Evolutionary conservation across 768 basidiomycete species (phyloP).

Genomic region (Trichaptum fuscoviolaceum): DNA sequence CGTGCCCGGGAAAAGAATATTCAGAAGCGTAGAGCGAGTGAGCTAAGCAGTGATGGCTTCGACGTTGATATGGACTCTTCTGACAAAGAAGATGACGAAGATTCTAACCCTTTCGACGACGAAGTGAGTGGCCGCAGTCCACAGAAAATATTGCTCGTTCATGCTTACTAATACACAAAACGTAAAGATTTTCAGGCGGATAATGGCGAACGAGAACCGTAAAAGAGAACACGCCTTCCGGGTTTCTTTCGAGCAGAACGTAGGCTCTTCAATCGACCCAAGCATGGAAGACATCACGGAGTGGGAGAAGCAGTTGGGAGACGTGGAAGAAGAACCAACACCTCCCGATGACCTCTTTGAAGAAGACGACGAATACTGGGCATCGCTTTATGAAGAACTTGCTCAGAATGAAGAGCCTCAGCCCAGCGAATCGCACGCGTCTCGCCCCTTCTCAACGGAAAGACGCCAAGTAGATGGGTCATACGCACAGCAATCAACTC

Average conservation of each 20-base stretch:
- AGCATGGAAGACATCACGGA: constrained; percentile 54
- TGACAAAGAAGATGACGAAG: constrained; percentile 52
- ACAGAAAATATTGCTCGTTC: not conserved
- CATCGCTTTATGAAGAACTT: constrained; percentile 2
- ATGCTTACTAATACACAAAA: not conserved
- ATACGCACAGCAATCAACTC: not conserved
- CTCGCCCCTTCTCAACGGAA: too few species aligned
- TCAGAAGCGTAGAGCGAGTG: constrained; percentile 28
- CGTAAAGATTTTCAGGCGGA: constrained; percentile 57
- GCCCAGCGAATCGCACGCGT: too few species aligned
- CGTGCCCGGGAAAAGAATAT: constrained; percentile 49
- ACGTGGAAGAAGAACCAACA: constrained; percentile 23
- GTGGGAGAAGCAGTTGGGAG: constrained; percentile 57
- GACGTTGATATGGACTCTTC: constrained; percentile 34
- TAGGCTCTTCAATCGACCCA: constrained; percentile 75
- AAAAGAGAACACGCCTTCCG: constrained; percentile 50
- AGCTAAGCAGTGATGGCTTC: constrained; percentile 45
- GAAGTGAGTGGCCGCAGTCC: constrained; percentile 38
- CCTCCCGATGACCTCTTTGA: not conserved
- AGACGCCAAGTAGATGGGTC: not conserved
- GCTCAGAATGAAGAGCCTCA: not conserved
- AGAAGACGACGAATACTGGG: not conserved
- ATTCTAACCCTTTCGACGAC: constrained; percentile 49
- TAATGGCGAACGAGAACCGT: constrained; percentile 49
- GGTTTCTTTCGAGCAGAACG: constrained; percentile 60